A percentile compares a stretch with the other conserved stretches of the same genome.
These are phyloP conservation scores for Lachancea nothofagi DNA, from an alignment of 805 yeast species.

Conservation along the genomic window DNA sequence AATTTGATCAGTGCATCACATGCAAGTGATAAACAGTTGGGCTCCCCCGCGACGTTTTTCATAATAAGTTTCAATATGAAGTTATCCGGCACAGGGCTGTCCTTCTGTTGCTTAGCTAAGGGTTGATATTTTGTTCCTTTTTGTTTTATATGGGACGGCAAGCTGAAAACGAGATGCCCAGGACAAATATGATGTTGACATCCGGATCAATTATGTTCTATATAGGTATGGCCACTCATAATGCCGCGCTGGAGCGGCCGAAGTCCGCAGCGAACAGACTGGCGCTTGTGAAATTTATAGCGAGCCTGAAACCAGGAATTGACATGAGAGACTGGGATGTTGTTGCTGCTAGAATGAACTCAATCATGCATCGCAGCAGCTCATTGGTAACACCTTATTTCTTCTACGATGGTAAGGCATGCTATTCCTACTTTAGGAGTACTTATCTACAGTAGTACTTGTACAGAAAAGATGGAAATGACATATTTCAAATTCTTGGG, in stretches of 20 bases:
- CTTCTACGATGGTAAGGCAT: conserved; percentile 12
- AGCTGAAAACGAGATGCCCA: too few species aligned
- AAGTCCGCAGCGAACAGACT: conserved; percentile 4
- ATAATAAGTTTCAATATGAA: not conserved
- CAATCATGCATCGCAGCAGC: conserved; percentile 6
- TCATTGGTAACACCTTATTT: conserved; percentile 11
- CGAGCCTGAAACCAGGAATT: conserved; percentile 6
- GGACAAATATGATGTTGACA: not conserved
- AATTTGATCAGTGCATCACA: too few species aligned
- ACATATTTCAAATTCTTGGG: not conserved
- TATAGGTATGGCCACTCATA: not conserved
- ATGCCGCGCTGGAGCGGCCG: not conserved
- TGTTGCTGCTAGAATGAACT: conserved; percentile 9
- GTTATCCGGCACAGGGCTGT: not conserved
- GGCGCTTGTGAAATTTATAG: conserved; percentile 7
- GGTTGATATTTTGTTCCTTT: not conserved
- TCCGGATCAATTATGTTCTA: not conserved
- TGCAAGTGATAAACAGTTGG: too few species aligned
- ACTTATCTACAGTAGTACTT: not conserved
- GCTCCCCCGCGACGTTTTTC: conserved; percentile 2
- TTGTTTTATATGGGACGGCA: not conserved
- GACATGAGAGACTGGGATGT: conserved; percentile 10
- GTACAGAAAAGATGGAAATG: not conserved
- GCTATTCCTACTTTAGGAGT: not conserved
- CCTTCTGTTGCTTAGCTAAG: not conserved